Base-by-base conservation (phyloP, 257 asterid species). In the Avicennia marina region DNA sequence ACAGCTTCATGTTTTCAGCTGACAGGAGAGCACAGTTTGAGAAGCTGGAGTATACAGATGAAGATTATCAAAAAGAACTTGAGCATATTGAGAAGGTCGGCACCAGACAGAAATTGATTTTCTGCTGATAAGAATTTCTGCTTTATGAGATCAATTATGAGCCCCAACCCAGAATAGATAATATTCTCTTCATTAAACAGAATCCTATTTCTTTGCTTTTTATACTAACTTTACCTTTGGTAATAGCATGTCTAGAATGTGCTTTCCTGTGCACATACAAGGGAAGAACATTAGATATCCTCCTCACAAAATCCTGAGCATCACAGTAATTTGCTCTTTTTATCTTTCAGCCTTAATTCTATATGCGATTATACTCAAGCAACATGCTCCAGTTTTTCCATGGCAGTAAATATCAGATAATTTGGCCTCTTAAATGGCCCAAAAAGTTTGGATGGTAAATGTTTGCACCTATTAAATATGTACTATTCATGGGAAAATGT, bases 1-100 rank as follows among this genome's bases (percentile, higher is more conserved):
- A 36, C 10, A 12, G 13, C 6, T 36, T 8, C 3, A 36, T 2
- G 41, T 55, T 77, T 81, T 66, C 91, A 93, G 99, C 99, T 78
- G 99, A 93, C 73, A 78, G 99, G 62, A 81, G 99, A 71, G 99
- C 99, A 1, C 99, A 93, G 76, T 93, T 93, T 47, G 97, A 93
- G 81, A 59, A 55, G 71, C 80, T 93, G 58, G 99, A 93, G 74
- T 93, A 93, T 83, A 68, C 94, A 1, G 99, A 93, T 55, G 99
- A 93, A 0, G 99, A 93, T 65, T 93, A 93, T 78, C 97, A 89
- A 67, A 84, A 86, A 67, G 99, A 93, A 76, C 95, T 93, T 19
- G 95, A 86, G 82, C 99, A 89, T 60, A 93, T 93, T 70, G 99
- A 89, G 68, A 66, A 89, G 99, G 97, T 93, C 31, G 64, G 72